Evolutionary conservation across 2,329 filamentous ascomycete species (phyloP).

Genomic region (Xylariales sp.): DNA sequence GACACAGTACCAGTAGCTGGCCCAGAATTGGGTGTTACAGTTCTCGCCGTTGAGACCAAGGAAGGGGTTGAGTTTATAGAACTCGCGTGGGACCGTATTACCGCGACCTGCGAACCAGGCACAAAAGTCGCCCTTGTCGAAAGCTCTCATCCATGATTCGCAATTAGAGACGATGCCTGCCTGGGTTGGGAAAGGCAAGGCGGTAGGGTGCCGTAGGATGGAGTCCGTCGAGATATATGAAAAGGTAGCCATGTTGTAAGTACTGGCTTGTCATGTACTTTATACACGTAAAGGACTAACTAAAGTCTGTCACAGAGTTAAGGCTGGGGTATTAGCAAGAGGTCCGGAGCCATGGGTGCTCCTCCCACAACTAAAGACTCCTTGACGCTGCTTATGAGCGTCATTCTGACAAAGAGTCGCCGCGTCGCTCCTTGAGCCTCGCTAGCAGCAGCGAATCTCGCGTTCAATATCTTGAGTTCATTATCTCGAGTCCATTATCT

Average conservation of each 20-base stretch:
- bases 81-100: not conserved
- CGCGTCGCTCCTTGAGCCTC: not conserved
- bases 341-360: not conserved
- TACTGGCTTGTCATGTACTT: not conserved
- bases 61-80: conserved; percentile 12
- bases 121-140: conserved; percentile 8
- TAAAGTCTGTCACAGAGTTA: not conserved
- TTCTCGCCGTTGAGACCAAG: conserved; percentile 10
- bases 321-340: not conserved
- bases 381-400: not conserved
- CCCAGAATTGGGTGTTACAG: conserved; percentile 8
- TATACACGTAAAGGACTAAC: not conserved
- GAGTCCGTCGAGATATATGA: not conserved
- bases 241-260: not conserved
- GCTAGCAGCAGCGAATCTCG: not conserved
- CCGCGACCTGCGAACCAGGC: conserved; percentile 4
- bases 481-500: too few relatives aligned
- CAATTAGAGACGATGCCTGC: conserved; percentile 11
- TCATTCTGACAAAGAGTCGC: not conserved
- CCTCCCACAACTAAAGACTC: not conserved
- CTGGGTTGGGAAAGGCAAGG: conserved; percentile 8
- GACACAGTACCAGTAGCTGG: conserved; percentile 10
- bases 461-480: too few relatives aligned
- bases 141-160: conserved; percentile 9
- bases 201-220: not conserved